Conservation (phyloP, 257 asterid species). For the Plantago major region DNA sequence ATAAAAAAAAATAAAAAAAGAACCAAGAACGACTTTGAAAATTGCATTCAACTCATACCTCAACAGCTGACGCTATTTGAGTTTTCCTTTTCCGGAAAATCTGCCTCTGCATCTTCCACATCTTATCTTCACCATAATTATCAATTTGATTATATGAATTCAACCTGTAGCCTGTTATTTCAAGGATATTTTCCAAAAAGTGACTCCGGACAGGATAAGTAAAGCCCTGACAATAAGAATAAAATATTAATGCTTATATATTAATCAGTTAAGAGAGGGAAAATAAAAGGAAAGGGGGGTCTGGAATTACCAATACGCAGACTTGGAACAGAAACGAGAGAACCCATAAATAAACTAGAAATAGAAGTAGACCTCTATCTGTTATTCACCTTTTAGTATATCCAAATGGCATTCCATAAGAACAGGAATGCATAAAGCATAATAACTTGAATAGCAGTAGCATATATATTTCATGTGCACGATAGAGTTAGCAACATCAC, state of each 20-base stretch:
- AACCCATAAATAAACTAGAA: too few species aligned
- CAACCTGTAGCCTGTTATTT: constrained; percentile 67
- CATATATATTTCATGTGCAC: too few species aligned
- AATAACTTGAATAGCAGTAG: too few species aligned
- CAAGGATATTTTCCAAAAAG: constrained; percentile 79
- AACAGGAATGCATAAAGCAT: not conserved
- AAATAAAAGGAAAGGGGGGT: too few species aligned
- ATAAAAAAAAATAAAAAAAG: not conserved
- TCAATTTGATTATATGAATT: constrained; percentile 80
- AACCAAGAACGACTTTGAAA: constrained; percentile 5
- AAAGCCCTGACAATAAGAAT: constrained; percentile 58
- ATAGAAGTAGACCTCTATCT: too few species aligned
- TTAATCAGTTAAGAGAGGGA: constrained; percentile 1
- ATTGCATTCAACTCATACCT: constrained; percentile 43
- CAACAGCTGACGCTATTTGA: constrained; percentile 89
- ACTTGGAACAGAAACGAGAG: too few species aligned
- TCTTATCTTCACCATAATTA: constrained; percentile 93
- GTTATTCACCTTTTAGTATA: too few species aligned
- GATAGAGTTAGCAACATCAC: not conserved
- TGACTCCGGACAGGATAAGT: constrained; percentile 79
- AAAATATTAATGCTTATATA: constrained; percentile 12
- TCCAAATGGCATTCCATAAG: not conserved
- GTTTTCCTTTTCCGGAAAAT: constrained; percentile 67
- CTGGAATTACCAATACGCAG: too few species aligned
- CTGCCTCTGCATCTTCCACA: constrained; percentile 95